Base-by-base conservation (phyloP, 768 basidiomycete genomes). In the Pulveroboletus sp. region DNA sequence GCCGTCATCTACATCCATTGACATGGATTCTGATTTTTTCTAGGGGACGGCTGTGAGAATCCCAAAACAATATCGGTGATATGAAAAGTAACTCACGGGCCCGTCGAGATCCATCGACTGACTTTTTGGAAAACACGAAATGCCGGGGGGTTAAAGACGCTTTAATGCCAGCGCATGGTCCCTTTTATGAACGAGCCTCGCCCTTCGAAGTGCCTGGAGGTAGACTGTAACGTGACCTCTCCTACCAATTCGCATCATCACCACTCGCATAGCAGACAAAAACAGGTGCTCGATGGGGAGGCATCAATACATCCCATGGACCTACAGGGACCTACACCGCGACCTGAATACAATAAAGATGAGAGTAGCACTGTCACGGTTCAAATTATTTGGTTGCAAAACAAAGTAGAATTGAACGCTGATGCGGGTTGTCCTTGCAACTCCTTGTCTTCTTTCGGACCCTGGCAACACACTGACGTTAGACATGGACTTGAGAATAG, bases 281-380 rank as follows among this genome's bases (percentile, higher is more conserved):
- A 52, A 58, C 48, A 55, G 43, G 40, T 20, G 29, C 11, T 23
- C 32, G 40, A 41, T 13, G 41, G 16, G 35, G 43, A 46, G 14
- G 21, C 13, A 39, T 11, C 21, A 40, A 10, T 23, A 33, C 27
- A 8, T 33, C 29, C 17, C 40, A 21, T 38, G 61, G 56, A 56
- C 56, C 62, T 10, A 64, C 59, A 56, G 17, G 49, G 62, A 52
- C 59, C 59, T 47, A 61, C 61, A 58, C 1, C 6, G 33, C 40
- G 24, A 58, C 56, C 43, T 41, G 38, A 51, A 38, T 40, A 62
- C 47, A 64, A 62, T 45, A 53, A 45, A 36, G 32, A 14, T 25
- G 25, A 43, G 33, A 12, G 33, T 16, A 14, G 45, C 37, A 12
- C 24, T 33, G 17, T 41, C 39, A 16, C n/a, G 37, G 40, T 32